Conservation (phyloP, 139 green algal species). For the Chlorella sorokiniana region DNA sequence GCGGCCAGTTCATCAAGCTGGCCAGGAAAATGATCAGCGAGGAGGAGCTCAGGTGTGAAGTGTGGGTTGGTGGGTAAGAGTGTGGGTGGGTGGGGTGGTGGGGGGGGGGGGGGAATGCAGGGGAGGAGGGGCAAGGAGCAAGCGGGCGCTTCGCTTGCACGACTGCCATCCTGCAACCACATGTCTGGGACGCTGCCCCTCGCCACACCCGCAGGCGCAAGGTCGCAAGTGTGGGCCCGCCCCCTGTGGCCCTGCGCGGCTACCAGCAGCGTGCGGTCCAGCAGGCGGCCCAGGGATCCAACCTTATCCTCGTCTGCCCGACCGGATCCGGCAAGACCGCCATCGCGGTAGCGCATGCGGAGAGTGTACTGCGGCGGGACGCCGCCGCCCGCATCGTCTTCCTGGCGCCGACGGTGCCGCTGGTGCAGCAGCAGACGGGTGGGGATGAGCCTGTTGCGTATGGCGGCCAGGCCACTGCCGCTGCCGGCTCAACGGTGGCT, state of each 20-base stretch:
- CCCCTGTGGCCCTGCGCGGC: not conserved
- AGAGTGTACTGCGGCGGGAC: not conserved
- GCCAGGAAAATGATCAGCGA: not conserved
- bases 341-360: conserved; percentile 15
- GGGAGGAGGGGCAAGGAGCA: not conserved
- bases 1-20: conserved; percentile 12
- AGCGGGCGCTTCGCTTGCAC: not conserved
- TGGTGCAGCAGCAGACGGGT: conserved; percentile 36
- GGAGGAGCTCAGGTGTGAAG: not conserved
- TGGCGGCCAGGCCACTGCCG: not conserved
- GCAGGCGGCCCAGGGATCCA: not conserved
- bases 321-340: conserved; percentile 32
- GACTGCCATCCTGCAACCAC: not conserved
- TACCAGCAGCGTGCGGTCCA: conserved; percentile 14
- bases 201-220: not conserved
- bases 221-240: not conserved
- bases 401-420: conserved; percentile 24
- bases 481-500: too few species aligned
- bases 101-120: not conserved
- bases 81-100: not conserved
- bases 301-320: not conserved
- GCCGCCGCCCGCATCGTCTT: conserved; percentile 16
- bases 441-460: not conserved
- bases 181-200: not conserved
- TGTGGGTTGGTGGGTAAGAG: not conserved